Base-by-base conservation (phyloP, 2,329 filamentous ascomycete species). In the Didymella exigua region DNA sequence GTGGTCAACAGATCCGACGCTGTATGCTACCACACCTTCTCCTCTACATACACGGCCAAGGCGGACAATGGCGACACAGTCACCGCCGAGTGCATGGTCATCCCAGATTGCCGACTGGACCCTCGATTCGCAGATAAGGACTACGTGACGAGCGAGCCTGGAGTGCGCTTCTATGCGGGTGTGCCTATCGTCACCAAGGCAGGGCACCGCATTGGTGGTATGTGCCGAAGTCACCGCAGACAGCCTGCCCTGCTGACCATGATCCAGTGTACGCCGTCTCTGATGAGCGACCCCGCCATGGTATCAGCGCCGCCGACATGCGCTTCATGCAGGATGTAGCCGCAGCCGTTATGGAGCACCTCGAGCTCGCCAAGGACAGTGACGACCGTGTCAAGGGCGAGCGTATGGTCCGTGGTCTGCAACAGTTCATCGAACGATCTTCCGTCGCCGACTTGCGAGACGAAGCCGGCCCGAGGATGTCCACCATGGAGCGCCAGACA, bases 391-490 rank as follows among this genome's bases (percentile, higher is more conserved):
- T 47, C 26, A 68, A 63, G 34, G 68, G 66, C 13, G 68, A 71
- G 52, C 62, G 63, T 11, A 72, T 73, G 69, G 67, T 72, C 9
- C 62, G 68, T n/a, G 70, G 69, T 13, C 49, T 73, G n/a, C 70
- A 70, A 10, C 62, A 69, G 18, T 73, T 72, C 48, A 72, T 69
- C 38, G 67, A 72, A 45, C 63, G 66, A n/a, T 70, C 67, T 4
- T 68, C 62, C 16, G 50, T 58, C n/a, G 60, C 67, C 13, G 65
- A 67, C n/a, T 29, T 45, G 29, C 60, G 63, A 23, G 60, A 61
- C 16, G 55, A 61, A 13, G 36, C 59, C 24, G 33, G 42, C 10
- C 57, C 53, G n/a, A 48, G 63, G 2, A 56, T 61, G 37, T 65
- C 65, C 29, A 68, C 62, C 14, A 67, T 73, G 63, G 68, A 72